Conservation (phyloP, 2,329 filamentous ascomycete genomes). For the Pseudodiploospora longispora region DNA sequence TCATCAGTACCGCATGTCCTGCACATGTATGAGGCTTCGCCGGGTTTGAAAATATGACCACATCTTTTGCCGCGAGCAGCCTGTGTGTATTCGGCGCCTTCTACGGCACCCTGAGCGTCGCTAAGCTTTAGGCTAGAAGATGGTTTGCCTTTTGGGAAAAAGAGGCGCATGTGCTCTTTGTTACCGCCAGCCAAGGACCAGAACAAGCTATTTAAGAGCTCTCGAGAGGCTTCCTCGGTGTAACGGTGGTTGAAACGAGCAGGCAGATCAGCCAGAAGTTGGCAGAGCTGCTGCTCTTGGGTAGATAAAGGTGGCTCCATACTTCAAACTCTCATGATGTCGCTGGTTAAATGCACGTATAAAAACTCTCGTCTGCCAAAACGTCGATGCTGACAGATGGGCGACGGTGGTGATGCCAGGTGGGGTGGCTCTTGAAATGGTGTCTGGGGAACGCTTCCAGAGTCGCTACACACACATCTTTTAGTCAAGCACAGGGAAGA, state of each 20-base stretch:
- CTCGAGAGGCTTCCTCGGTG: slow-evolving; percentile 57
- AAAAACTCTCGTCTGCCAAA: slow-evolving; percentile 12
- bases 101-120: slow-evolving; percentile 82
- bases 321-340: slow-evolving; percentile 21
- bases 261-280: slow-evolving; percentile 73
- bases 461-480: no score
- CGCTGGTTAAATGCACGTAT: slow-evolving; percentile 1
- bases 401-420: background rate
- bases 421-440: background rate
- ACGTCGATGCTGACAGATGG: slow-evolving; percentile 5
- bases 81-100: slow-evolving; percentile 91
- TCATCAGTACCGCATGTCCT: slow-evolving; percentile 91
- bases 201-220: slow-evolving; percentile 75
- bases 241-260: slow-evolving; percentile 67
- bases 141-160: slow-evolving; percentile 73
- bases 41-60: slow-evolving; percentile 92
- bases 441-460: no score
- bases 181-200: slow-evolving; percentile 73
- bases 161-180: slow-evolving; percentile 62
- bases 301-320: slow-evolving; percentile 53
- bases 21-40: slow-evolving; percentile 90
- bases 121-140: slow-evolving; percentile 65
- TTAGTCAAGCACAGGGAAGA: no score
- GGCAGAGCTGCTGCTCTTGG: slow-evolving; percentile 75
- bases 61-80: slow-evolving; percentile 87